Evolutionary conservation across 768 basidiomycete species (phyloP).

Genomic region (Lanmaoa pseudosensibilis): DNA sequence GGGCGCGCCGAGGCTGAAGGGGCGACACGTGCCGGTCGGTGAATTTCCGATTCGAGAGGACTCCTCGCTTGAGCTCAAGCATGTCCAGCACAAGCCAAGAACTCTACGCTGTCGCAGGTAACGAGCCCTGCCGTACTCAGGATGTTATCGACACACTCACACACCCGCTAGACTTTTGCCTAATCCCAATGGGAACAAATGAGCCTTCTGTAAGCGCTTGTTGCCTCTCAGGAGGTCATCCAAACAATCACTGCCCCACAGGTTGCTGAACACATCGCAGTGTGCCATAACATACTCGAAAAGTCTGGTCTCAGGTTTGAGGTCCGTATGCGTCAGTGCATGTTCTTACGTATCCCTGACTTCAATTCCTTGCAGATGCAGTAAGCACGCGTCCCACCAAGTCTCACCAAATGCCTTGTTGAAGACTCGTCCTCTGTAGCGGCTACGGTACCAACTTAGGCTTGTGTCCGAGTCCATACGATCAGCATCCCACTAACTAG

Average conservation of each 20-base stretch:
- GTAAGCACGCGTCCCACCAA: conserved; percentile 25
- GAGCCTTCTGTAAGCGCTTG: conserved; percentile 60
- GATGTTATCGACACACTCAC: background rate
- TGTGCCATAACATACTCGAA: conserved; percentile 81
- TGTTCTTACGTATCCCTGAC: background rate
- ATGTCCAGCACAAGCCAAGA: conserved; percentile 35
- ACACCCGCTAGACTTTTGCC: conserved; percentile 68
- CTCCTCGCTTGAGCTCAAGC: background rate
- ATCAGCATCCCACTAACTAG: background rate
- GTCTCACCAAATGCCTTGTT: conserved; percentile 36
- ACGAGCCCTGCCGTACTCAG: background rate
- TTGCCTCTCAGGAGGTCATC: conserved; percentile 1
- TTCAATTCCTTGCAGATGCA: conserved; percentile 33
- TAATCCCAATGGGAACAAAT: conserved; percentile 81
- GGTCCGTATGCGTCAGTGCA: conserved; percentile 42
- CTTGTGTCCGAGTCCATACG: conserved; percentile 22
- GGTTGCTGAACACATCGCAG: conserved; percentile 78
- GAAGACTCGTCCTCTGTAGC: conserved; percentile 37
- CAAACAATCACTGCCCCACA: conserved; percentile 19
- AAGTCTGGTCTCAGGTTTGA: conserved; percentile 82
- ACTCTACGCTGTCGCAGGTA: conserved; percentile 80
- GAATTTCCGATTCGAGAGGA: background rate
- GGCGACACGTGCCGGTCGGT: background rate
- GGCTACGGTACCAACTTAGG: conserved; percentile 93
- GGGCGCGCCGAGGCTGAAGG: too few relatives aligned